Evolutionary conservation across 208 protist genomes (phyloP), one percentile per base, ranked within the genome.

Genomic region (Leishmania guyanensis): DNA sequence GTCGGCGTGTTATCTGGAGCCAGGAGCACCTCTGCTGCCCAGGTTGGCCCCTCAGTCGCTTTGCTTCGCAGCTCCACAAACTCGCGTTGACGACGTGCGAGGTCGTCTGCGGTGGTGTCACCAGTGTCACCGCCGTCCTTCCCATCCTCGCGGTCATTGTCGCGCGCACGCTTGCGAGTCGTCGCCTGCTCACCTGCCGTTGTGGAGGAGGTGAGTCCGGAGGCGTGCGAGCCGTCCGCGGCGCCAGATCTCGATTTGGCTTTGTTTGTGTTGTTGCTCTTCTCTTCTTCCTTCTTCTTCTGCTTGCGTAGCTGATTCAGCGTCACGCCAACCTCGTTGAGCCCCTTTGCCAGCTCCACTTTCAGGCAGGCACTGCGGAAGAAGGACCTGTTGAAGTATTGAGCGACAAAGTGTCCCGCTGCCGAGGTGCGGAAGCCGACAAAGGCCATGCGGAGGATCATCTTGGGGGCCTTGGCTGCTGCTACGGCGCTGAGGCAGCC

Each of bases 361-460:
- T 70, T 83, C 51, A 99, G 94, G 71, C 98, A 95, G 22, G 88
- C 85, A 46, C 96, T 99, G 80, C 97, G 96, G 64, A 99, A 95
- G 91, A 93, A 99, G 3, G 98, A 96, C 29, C 89, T 82, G 78
- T 99, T 91, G 68, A 99, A 98, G 83, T 98, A 93, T 33, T 92
- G 77, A 3, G 96, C 89, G 3, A 98, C 98, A 51, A 93, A 93
- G 70, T 98, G 80, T 8, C 96, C 99, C 26, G 94, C 91, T 12
- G 95, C 77, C 8, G 92, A 88, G 22, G 86, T 97, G 22, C 88
- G 84, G 89, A 98, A 99, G 16, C 99, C 99, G 26, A 99, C 87
- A 82, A 99, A 99, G n/a, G 92, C 98, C 91, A 99, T 99, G 33
- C 94, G 85, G 58, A 99, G 93, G 36, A 95, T 95, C 66, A 72